A percentile compares a stretch with the other conserved stretches of the same genome.
Evolutionary conservation across 257 asterid species (phyloP).

Genomic region (Solanum raphanifolium): DNA sequence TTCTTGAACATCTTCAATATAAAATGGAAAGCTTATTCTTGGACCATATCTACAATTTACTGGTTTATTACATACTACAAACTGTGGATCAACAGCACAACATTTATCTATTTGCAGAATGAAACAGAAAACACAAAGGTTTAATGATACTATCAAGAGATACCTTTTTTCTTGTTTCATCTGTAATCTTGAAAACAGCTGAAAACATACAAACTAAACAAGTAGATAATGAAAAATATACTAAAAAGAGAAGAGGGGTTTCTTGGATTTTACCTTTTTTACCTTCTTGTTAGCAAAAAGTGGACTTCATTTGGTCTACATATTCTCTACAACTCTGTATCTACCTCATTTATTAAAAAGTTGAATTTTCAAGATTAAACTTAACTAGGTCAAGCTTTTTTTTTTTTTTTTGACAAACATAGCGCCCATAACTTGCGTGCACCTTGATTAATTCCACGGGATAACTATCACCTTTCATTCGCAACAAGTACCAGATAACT

Average conservation of each 20-base stretch:
- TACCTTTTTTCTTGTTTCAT: constrained; percentile 11
- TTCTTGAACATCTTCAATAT: constrained; percentile 17
- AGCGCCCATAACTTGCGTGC: background rate
- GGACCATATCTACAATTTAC: constrained; percentile 29
- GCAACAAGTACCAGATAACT: background rate
- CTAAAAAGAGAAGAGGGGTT: background rate
- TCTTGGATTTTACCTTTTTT: background rate
- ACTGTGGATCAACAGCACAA: constrained; percentile 21
- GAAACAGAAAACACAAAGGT: constrained; percentile 13
- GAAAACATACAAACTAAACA: background rate
- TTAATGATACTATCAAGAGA: background rate
- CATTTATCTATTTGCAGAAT: constrained; percentile 16
- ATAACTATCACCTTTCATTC: fast-evolving
- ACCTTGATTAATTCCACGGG: fast-evolving
- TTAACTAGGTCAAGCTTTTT: background rate
- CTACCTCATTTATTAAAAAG: constrained; percentile 17
- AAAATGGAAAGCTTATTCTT: constrained; percentile 47
- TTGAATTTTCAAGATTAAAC: background rate
- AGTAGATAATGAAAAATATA: background rate
- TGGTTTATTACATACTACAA: constrained; percentile 28
- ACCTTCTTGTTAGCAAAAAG: background rate
- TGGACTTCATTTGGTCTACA: constrained; percentile 6
- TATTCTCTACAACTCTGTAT: background rate
- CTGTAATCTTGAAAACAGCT: background rate
- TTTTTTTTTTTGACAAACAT: too few species aligned